Conservation (phyloP, 805 yeast species). For the Sugiyamaella marilandica region DNA sequence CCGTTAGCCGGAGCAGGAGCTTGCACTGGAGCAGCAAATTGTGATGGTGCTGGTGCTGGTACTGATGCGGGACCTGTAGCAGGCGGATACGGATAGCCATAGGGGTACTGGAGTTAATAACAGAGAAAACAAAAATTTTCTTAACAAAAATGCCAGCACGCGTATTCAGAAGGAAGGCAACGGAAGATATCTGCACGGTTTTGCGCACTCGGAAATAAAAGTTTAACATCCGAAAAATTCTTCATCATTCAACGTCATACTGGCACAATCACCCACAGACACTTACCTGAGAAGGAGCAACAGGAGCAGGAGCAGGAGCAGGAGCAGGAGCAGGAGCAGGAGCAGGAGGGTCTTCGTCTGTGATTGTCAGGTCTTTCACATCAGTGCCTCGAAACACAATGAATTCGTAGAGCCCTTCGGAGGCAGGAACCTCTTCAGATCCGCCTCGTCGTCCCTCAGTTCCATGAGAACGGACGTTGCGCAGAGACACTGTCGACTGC, state of each 20-base stretch:
- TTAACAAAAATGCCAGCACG: neutral
- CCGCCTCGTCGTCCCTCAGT: conserved; percentile 84
- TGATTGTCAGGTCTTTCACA: conserved; percentile 80
- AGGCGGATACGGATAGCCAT: conserved; percentile 13
- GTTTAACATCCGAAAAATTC: conserved; percentile 25
- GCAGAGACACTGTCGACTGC: conserved; percentile 81
- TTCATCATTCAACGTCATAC: conserved; percentile 28
- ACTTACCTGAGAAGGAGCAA: conserved; percentile 33
- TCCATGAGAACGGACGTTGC: conserved; percentile 76
- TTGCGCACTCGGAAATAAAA: conserved; percentile 31
- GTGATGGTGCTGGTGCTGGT: conserved; percentile 4
- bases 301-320: conserved; percentile 22
- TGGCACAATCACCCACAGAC: neutral
- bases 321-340: conserved; percentile 34
- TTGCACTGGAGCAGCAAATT: conserved; percentile 10
- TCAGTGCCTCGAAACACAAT: conserved; percentile 89
- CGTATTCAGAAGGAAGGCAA: conserved; percentile 44
- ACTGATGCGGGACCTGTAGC: conserved; percentile 8
- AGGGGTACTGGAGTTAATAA: neutral
- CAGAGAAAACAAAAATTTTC: conserved; percentile 5
- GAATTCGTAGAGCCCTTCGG: conserved; percentile 61
- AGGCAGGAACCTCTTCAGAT: conserved; percentile 65
- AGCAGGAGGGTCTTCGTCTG: conserved; percentile 57
- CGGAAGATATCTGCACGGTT: conserved; percentile 36
- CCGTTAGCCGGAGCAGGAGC: neutral